phyloP scores from a whole-genome alignment of 257 asterid genomes.

The Plantago elongata region DNA sequence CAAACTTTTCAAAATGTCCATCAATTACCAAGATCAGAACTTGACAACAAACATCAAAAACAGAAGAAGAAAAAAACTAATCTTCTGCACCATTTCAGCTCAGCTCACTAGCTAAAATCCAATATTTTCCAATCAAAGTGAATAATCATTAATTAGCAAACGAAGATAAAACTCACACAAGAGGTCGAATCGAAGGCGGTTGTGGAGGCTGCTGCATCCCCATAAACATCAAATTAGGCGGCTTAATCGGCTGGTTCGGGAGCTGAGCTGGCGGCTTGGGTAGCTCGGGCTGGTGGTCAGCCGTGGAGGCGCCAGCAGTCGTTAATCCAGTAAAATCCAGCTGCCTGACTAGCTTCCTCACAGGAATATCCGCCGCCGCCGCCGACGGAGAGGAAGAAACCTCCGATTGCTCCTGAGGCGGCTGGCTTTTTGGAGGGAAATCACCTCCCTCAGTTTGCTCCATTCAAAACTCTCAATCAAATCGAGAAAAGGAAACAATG shows the following conservation, averaged over 20 bases:
- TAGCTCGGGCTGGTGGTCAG: background rate
- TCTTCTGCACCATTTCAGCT: no score
- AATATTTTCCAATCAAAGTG: no score
- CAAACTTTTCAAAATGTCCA: background rate
- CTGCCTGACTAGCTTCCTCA: constrained; percentile 93
- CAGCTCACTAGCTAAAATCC: no score
- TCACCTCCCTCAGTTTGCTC: constrained; percentile 74
- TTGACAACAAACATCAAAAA: background rate
- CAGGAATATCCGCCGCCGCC: constrained; percentile 56
- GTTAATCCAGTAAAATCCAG: constrained; percentile 77
- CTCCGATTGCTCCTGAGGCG: constrained; percentile 44
- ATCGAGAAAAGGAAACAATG: background rate
- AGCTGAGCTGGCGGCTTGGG: no score
- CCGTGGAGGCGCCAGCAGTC: constrained; percentile 44
- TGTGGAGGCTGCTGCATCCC: no score
- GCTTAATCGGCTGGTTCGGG: no score
- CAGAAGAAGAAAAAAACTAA: background rate
- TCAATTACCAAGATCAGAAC: background rate
- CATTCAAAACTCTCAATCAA: constrained; percentile 37
- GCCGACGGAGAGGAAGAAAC: constrained; percentile 22
- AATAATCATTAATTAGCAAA: no score
- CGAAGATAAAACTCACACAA: constrained; percentile 42
- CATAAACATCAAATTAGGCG: no score
- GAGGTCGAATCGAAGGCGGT: constrained; percentile 11
- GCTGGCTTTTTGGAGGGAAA: constrained; percentile 55